Evolutionary conservation across 2,329 filamentous ascomycete genomes (phyloP).

Genomic region (Phaeosphaeriaceae sp.): DNA sequence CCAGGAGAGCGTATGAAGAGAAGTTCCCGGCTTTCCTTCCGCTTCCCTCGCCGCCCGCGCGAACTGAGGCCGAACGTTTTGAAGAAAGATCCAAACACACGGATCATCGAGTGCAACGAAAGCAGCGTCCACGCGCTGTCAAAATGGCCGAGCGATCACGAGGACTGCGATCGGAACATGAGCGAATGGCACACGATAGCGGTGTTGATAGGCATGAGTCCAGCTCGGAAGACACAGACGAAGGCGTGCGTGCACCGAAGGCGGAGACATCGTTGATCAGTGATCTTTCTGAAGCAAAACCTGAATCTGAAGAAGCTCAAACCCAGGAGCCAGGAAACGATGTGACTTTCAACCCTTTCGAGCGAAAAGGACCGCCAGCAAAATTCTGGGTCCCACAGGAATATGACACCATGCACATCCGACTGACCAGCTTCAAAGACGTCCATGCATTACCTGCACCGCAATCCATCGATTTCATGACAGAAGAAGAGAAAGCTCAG

Average conservation of each 20-base stretch:
- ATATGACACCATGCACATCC: neutral
- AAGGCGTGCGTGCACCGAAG: neutral
- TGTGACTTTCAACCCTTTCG: constrained; percentile 6
- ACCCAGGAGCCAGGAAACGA: neutral
- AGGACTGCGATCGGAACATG: neutral
- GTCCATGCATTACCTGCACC: constrained; percentile 7
- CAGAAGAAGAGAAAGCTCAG: constrained; percentile 20
- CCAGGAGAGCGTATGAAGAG: constrained; percentile 3
- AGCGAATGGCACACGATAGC: neutral
- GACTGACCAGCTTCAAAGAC: constrained; percentile 2
- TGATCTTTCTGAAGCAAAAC: neutral
- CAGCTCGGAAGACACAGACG: neutral
- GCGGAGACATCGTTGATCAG: neutral
- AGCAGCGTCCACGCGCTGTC: neutral
- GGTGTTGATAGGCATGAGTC: neutral
- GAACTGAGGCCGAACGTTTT: neutral
- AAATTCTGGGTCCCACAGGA: neutral
- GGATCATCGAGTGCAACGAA: neutral
- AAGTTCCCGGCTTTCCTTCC: constrained; percentile 7
- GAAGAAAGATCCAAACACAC: neutral
- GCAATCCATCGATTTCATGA: constrained; percentile 26
- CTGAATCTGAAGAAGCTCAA: neutral
- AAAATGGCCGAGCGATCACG: neutral
- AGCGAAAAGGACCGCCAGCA: neutral
- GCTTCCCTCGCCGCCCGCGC: neutral